phyloP scores from a whole-genome alignment of 2,329 filamentous ascomycete species.

The Ramularia collo-cygni region DNA sequence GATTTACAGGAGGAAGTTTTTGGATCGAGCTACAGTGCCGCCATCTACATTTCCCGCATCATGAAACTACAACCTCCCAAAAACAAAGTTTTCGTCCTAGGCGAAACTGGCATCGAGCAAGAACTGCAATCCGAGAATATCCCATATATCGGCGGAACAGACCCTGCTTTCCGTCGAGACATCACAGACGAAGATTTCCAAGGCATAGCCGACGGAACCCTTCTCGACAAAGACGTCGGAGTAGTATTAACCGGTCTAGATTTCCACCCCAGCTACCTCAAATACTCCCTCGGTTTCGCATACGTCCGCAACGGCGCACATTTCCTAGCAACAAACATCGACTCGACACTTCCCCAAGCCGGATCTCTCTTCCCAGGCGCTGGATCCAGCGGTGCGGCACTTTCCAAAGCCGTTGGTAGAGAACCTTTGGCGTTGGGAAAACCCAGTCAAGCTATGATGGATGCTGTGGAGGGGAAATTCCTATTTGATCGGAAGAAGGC shows the following conservation, averaged over 20 bases:
- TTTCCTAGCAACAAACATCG: constrained; percentile 89
- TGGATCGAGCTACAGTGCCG: constrained; percentile 87
- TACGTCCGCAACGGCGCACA: constrained; percentile 76
- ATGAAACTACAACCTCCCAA: constrained; percentile 69
- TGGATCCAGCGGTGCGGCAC: constrained; percentile 70
- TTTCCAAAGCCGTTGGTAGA: constrained; percentile 57
- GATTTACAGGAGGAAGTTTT: constrained; percentile 97
- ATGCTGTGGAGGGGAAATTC: constrained; percentile 94
- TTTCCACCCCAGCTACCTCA: constrained; percentile 93
- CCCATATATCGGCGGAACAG: constrained; percentile 77
- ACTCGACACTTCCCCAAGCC: constrained; percentile 79
- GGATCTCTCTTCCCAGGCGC: constrained; percentile 86
- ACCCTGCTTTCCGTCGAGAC: constrained; percentile 68
- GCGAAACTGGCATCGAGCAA: constrained; percentile 83
- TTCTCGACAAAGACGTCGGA: constrained; percentile 81
- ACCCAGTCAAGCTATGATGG: constrained; percentile 98
- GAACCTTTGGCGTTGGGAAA: constrained; percentile 80
- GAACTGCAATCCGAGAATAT: constrained; percentile 77
- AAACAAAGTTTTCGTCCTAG: constrained; percentile 91
- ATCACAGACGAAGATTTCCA: constrained; percentile 75
- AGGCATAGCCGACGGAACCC: constrained; percentile 62
- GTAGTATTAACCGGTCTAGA: constrained; percentile 86
- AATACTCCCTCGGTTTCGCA: constrained; percentile 75
- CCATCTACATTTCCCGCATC: constrained; percentile 93
- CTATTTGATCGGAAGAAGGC: constrained; percentile 74